These are phyloP conservation scores for Boletus speciosus DNA, from an alignment of 768 basidiomycete species.

Conservation along the genomic window DNA sequence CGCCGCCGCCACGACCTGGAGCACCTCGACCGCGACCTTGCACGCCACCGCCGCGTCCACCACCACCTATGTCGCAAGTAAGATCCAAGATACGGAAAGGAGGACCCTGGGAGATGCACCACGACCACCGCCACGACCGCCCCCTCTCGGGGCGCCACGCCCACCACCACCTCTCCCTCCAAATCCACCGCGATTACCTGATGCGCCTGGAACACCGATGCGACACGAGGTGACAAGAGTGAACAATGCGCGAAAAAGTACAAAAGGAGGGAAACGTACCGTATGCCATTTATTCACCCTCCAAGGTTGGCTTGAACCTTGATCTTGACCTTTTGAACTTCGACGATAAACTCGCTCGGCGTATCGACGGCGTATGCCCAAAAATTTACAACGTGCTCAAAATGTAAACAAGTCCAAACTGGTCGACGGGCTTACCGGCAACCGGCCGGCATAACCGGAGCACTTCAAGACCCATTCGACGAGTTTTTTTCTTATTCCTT, in stretches of 20 bases:
- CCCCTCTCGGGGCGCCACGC: slow-evolving; percentile 38
- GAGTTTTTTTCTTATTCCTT: background rate
- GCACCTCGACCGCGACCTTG: slow-evolving; percentile 33
- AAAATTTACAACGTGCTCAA: slow-evolving; percentile 9
- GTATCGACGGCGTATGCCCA: background rate
- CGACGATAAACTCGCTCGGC: background rate
- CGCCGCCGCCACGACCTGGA: slow-evolving; percentile 39
- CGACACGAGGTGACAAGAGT: background rate
- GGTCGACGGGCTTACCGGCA: background rate
- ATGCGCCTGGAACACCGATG: slow-evolving; percentile 38
- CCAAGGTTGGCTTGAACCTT: slow-evolving; percentile 13
- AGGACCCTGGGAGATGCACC: slow-evolving; percentile 19
- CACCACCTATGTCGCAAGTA: slow-evolving; percentile 7
- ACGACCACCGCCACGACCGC: slow-evolving; percentile 42
- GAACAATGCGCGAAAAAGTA: background rate
- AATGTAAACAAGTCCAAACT: slow-evolving; percentile 16
- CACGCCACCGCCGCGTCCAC: slow-evolving; percentile 26
- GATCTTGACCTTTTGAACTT: slow-evolving; percentile 12
- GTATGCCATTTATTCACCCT: slow-evolving; percentile 32
- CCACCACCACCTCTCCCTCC: slow-evolving; percentile 39
- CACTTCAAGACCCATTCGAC: too few species aligned
- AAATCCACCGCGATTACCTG: slow-evolving; percentile 78
- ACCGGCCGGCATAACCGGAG: background rate
- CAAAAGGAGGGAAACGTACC: slow-evolving; percentile 18
- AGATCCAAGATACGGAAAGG: background rate